phyloP scores from a whole-genome alignment of 1,284 basidiomycete genomes.

The Trichosporon sp. region DNA sequence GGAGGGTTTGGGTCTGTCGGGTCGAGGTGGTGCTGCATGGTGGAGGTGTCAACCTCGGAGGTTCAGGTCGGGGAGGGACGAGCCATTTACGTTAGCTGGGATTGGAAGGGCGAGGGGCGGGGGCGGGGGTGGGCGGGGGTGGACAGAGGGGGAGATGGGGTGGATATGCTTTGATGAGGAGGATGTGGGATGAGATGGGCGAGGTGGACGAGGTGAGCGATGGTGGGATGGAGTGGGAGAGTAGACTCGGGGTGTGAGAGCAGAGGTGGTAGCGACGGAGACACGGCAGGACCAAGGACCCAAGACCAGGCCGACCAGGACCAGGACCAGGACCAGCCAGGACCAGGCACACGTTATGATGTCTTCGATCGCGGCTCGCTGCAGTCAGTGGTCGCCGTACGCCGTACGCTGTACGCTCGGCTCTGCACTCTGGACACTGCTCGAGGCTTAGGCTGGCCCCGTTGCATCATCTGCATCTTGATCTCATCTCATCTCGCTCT shows the following conservation, averaged over 20 bases:
- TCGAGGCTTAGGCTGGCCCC: neutral
- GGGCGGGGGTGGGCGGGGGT: neutral
- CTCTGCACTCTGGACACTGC: neutral
- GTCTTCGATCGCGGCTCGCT: conserved; percentile 3
- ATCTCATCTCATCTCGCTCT: neutral
- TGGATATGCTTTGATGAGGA: neutral
- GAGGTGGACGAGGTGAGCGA: no score
- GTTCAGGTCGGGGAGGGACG: neutral
- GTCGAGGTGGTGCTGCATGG: neutral
- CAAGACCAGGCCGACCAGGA: conserved; percentile 3
- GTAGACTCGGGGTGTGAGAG: neutral
- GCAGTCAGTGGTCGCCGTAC: no score
- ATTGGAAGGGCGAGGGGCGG: neutral
- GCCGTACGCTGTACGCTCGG: neutral
- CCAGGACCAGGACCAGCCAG: neutral
- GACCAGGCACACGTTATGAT: conserved; percentile 5
- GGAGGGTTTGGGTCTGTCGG: neutral
- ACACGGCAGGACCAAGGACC: neutral
- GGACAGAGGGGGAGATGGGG: neutral
- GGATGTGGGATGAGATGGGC: neutral
- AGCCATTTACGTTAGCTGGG: neutral
- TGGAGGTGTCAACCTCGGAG: conserved; percentile 1
- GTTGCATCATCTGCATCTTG: neutral
- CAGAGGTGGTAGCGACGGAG: neutral
- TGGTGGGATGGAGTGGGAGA: neutral